Evolutionary conservation across 2,329 filamentous ascomycete genomes (phyloP).

Genomic region (Beauveria australis): DNA sequence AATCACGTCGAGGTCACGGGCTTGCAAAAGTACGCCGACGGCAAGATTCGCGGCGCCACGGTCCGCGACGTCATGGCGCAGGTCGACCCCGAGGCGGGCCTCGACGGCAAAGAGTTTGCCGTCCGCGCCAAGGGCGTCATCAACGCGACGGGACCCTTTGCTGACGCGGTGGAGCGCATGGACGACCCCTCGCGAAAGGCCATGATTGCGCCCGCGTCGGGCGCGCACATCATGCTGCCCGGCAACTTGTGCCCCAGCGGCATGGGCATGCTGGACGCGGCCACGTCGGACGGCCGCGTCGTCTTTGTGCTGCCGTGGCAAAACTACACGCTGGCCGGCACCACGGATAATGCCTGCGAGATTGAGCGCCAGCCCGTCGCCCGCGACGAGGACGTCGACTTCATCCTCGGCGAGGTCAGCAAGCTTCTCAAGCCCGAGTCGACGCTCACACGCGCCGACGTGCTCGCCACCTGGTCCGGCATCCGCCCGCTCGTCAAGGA

Average conservation of each 20-base stretch:
- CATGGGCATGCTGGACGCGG: conserved; percentile 76
- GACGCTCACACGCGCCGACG: conserved; percentile 64
- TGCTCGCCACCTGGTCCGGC: conserved; percentile 72
- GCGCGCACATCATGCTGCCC: conserved; percentile 75
- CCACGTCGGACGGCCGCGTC: conserved; percentile 76
- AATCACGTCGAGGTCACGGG: conserved; percentile 74
- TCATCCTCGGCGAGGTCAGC: conserved; percentile 71
- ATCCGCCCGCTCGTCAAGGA: conserved; percentile 76
- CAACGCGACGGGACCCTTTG: conserved; percentile 78
- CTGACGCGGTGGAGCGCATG: conserved; percentile 71
- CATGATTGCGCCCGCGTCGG: conserved; percentile 72
- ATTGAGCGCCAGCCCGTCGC: conserved; percentile 64
- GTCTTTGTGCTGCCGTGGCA: conserved; percentile 87
- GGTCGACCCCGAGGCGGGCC: conserved; percentile 47
- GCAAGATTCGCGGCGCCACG: conserved; percentile 60
- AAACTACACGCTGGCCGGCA: conserved; percentile 77
- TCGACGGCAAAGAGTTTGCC: conserved; percentile 45
- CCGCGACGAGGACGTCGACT: conserved; percentile 69
- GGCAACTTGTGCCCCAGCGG: conserved; percentile 70
- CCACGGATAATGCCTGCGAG: conserved; percentile 65
- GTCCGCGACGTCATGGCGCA: conserved; percentile 50
- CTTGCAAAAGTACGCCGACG: conserved; percentile 61
- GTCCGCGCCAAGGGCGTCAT: conserved; percentile 73
- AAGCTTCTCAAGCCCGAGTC: conserved; percentile 70
- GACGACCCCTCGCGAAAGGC: conserved; percentile 61